These are phyloP conservation scores for Nothophaeocryptopus gaeumannii DNA, from an alignment of 2,329 filamentous ascomycete genomes.

Conservation along the genomic window DNA sequence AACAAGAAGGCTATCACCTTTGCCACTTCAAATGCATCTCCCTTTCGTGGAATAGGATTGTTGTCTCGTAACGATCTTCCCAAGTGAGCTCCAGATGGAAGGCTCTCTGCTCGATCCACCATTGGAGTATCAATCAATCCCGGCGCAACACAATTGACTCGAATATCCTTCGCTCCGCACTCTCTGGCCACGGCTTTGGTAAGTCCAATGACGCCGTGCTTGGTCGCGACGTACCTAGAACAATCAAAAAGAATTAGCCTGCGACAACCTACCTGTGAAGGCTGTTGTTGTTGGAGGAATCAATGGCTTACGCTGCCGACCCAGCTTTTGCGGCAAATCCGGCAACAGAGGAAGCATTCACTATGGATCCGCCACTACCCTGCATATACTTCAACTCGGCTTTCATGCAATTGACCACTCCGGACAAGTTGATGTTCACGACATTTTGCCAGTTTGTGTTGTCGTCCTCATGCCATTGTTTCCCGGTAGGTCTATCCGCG, in stretches of 20 bases:
- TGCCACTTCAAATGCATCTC: slow-evolving; percentile 33
- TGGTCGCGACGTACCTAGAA: slow-evolving; percentile 15
- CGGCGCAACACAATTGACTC: background rate
- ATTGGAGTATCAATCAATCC: slow-evolving; percentile 25
- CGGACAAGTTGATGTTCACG: slow-evolving; percentile 32
- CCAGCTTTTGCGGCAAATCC: slow-evolving; percentile 31
- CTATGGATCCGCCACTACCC: slow-evolving; percentile 50
- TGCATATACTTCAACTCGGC: slow-evolving; percentile 44
- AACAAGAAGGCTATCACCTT: slow-evolving; percentile 12
- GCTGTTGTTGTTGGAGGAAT: slow-evolving; percentile 30
- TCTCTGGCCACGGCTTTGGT: slow-evolving; percentile 22
- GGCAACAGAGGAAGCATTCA: slow-evolving; percentile 49
- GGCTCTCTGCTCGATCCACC: slow-evolving; percentile 13
- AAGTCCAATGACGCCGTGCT: slow-evolving; percentile 26
- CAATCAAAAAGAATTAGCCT: background rate
- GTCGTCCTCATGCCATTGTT: slow-evolving; percentile 19
- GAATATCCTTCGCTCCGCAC: slow-evolving; percentile 7
- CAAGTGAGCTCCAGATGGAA: no score
- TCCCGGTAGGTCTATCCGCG: slow-evolving; percentile 10
- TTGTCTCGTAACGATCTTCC: background rate
- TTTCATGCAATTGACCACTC: slow-evolving; percentile 49
- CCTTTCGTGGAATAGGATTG: slow-evolving; percentile 20
- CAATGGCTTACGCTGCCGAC: slow-evolving; percentile 1
- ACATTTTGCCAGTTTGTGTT: slow-evolving; percentile 25
- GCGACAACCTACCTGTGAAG: slow-evolving; percentile 27